Base-by-base conservation (phyloP, 2,329 filamentous ascomycete genomes). In the Microsporum ferrugineum region DNA sequence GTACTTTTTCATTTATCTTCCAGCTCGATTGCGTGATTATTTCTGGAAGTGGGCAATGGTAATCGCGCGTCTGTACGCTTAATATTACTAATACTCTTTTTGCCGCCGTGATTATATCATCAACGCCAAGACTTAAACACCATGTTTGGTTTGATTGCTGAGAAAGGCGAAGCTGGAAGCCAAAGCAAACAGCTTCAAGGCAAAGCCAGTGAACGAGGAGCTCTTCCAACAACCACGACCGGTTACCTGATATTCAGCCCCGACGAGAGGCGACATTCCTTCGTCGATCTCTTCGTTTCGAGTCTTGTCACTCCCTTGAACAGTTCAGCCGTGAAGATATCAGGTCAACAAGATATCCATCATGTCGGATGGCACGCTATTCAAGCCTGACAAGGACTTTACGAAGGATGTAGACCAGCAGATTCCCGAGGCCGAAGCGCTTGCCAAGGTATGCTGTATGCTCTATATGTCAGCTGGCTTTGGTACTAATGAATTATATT, bases 371-470 rank as follows among this genome's bases (percentile, higher is more conserved):
- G 85, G 85, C 76, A 77, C 82, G 71, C 77, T 85, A 69, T 74
- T 94, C 76, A 95, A 95, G 84, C 89, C 92, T 72, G 94, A 99
- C 82, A 96, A 95, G 87, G 94, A 99, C 85, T 96, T 89, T 84
- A 88, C 89, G 72, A 95, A 96, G 79, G 91, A 97, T 78, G 90
- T 89, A 71, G 91, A 97, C 81, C 85, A 88, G 78, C 84, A 89
- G 77, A 86, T 99, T 68, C 88, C 90, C 57, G 91, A 96, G 77
- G 90, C 91, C 63, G 86, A 97, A 81, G 82, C 88, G 79, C 84
- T 96, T 68, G 91, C 91, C 68, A 87, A 91, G 82, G 91, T 94
- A 77, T 66, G 73, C 41, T 33, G 10, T 34, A 31, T 36, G 4
- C 45, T 17, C 1, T 8, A 3, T 23, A 10, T 23, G 10, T 7